Evolutionary conservation across 2,329 filamentous ascomycete genomes (phyloP).

Genomic region (Aspergillus floridensis): DNA sequence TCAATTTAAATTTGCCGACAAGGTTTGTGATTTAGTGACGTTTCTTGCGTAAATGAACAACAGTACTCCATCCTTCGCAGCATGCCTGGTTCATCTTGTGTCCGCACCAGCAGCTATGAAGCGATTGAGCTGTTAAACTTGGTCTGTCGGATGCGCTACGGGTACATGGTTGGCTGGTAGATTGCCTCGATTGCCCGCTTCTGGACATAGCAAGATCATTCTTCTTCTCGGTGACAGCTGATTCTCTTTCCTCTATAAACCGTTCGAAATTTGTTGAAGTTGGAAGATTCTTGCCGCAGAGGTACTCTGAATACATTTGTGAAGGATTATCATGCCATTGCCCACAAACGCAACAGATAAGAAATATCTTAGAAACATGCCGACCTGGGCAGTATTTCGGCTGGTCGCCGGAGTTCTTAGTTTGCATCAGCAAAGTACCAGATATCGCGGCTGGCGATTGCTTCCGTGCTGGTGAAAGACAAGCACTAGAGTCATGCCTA

Average conservation of each 20-base stretch:
- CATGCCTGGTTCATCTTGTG: conserved; percentile 69
- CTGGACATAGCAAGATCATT: not conserved
- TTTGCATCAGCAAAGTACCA: not conserved
- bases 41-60: conserved; percentile 65
- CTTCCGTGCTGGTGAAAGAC: not conserved
- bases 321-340: conserved; percentile 46
- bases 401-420: not conserved
- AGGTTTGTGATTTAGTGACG: conserved; percentile 30
- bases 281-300: conserved; percentile 23
- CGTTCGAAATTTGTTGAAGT: not conserved
- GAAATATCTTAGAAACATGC: conserved; percentile 39
- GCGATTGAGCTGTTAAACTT: conserved; percentile 33
- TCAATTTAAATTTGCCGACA: not conserved
- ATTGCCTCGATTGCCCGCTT: not conserved
- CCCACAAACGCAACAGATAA: conserved; percentile 45
- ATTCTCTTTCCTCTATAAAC: not conserved
- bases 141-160: not conserved
- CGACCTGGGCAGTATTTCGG: not conserved
- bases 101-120: conserved; percentile 69
- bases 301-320: conserved; percentile 37
- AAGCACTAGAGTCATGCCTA: not conserved
- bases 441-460: not conserved
- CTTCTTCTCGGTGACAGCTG: not conserved
- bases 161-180: not conserved
- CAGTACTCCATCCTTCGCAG: conserved; percentile 66